phyloP scores from a whole-genome alignment of 805 yeast genomes.

The Myxozyma neglecta region DNA sequence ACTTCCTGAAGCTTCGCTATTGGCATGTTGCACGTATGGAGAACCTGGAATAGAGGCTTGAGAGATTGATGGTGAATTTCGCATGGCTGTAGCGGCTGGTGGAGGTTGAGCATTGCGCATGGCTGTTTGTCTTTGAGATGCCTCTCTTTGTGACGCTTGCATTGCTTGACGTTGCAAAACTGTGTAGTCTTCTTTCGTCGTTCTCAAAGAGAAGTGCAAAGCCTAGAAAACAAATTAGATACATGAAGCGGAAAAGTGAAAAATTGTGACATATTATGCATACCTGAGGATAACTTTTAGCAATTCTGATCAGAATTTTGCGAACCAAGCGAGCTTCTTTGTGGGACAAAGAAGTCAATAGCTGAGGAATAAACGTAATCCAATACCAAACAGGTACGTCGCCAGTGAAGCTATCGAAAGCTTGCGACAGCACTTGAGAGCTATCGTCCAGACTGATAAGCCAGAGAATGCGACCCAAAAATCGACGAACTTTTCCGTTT shows the following conservation, averaged over 20 bases:
- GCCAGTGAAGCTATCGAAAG: constrained; percentile 89
- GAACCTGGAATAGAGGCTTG: constrained; percentile 21
- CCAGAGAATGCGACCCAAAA: constrained; percentile 90
- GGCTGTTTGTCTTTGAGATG: constrained; percentile 27
- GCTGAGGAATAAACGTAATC: constrained; percentile 95
- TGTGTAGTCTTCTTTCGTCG: constrained; percentile 91
- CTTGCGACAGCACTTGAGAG: constrained; percentile 73
- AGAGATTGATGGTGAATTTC: constrained; percentile 25
- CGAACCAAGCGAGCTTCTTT: constrained; percentile 88
- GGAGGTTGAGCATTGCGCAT: constrained; percentile 9
- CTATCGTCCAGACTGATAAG: constrained; percentile 86
- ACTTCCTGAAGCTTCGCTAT: constrained; percentile 1
- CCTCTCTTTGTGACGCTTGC: constrained; percentile 46
- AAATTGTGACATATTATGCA: not conserved
- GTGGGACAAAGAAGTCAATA: constrained; percentile 84
- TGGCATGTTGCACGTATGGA: constrained; percentile 18
- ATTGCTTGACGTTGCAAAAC: constrained; percentile 76
- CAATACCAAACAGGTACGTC: constrained; percentile 99
- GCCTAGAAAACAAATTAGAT: constrained; percentile 47
- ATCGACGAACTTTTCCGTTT: constrained; percentile 83
- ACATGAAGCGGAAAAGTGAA: not conserved
- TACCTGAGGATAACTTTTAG: constrained; percentile 89
- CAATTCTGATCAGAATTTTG: constrained; percentile 83
- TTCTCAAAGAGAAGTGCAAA: constrained; percentile 89
- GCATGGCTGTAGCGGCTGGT: constrained; percentile 28